phyloP scores from a whole-genome alignment of 176 grass and related monocot species.

The Aegilops bicornis region DNA sequence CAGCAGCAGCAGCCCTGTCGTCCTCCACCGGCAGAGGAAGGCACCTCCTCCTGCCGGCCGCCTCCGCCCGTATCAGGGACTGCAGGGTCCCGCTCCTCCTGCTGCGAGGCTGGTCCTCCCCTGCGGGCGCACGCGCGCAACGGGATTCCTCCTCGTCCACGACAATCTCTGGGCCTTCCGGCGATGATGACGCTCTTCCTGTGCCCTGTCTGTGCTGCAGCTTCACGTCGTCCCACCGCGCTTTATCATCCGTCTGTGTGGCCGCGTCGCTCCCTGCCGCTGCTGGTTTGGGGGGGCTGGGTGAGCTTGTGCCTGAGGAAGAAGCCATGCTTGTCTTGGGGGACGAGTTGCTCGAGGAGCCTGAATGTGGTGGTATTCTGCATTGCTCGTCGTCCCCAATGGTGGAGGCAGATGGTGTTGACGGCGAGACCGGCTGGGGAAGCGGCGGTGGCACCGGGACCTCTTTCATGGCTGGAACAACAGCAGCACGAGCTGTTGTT shows the following conservation, averaged over 20 bases:
- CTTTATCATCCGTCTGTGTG: constrained; percentile 41
- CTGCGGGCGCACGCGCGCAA: not conserved
- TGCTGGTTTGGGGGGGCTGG: constrained; percentile 14
- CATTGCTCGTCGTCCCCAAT: constrained; percentile 21
- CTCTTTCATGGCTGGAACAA: not conserved
- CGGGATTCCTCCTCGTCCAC: not conserved
- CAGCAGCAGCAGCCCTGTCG: not conserved
- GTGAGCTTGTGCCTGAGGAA: constrained; percentile 35
- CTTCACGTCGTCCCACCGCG: not conserved
- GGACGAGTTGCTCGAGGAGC: constrained; percentile 26
- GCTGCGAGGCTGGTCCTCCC: not conserved
- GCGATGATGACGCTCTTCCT: not conserved
- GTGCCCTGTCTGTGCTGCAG: not conserved
- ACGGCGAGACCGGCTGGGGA: not conserved
- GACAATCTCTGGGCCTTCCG: constrained; percentile 13
- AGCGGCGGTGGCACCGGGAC: not conserved
- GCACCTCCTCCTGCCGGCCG: constrained; percentile 39
- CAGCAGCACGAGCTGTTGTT: not conserved
- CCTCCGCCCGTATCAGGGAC: constrained; percentile 74
- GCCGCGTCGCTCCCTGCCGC: constrained; percentile 38
- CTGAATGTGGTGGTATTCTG: constrained; percentile 24
- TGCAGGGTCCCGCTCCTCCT: constrained; percentile 59
- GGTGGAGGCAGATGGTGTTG: constrained; percentile 30
- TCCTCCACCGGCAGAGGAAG: constrained; percentile 41
- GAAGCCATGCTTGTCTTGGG: constrained; percentile 28